phyloP scores from a whole-genome alignment of 2,329 filamentous ascomycete species.

The Beauveria medogensis region DNA sequence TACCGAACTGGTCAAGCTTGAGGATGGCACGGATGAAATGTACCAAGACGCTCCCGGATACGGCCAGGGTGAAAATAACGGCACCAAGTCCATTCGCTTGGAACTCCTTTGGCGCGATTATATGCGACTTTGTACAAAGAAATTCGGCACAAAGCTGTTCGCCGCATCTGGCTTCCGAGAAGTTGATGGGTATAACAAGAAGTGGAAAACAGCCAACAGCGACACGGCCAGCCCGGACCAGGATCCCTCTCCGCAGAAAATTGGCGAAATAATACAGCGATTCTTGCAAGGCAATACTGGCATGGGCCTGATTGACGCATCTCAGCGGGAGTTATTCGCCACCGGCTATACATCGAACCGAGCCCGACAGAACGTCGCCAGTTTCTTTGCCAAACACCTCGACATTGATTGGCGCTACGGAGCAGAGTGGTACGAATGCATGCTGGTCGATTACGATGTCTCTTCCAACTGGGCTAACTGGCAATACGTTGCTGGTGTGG shows the following conservation, averaged over 20 bases:
- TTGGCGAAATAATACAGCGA: conserved; percentile 43
- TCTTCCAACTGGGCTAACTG: conserved; percentile 75
- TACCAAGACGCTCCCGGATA: conserved; percentile 45
- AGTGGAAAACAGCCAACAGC: conserved; percentile 40
- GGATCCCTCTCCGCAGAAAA: conserved; percentile 32
- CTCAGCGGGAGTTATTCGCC: conserved; percentile 62
- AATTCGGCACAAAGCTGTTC: conserved; percentile 61
- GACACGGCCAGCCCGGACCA: conserved; percentile 26
- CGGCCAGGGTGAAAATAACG: conserved; percentile 62
- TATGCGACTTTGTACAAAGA: conserved; percentile 66
- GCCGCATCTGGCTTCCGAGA: conserved; percentile 53
- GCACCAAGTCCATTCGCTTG: conserved; percentile 60
- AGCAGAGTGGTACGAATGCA: conserved; percentile 73
- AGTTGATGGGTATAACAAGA: conserved; percentile 30
- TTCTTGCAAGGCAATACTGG: conserved; percentile 63
- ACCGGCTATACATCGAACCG: conserved; percentile 76
- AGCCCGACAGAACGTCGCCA: conserved; percentile 68
- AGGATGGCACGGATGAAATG: conserved; percentile 47
- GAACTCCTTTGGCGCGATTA: conserved; percentile 76
- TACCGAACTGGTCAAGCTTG: conserved; percentile 56
- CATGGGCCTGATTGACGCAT: conserved; percentile 69
- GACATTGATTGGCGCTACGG: conserved; percentile 73
- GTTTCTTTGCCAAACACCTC: conserved; percentile 64
- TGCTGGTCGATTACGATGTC: conserved; percentile 69
- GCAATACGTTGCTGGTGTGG: conserved; percentile 74